Evolutionary conservation across 2,329 filamentous ascomycete genomes (phyloP), one percentile per base, ranked within the genome.

Genomic region (Xylaria sp.): DNA sequence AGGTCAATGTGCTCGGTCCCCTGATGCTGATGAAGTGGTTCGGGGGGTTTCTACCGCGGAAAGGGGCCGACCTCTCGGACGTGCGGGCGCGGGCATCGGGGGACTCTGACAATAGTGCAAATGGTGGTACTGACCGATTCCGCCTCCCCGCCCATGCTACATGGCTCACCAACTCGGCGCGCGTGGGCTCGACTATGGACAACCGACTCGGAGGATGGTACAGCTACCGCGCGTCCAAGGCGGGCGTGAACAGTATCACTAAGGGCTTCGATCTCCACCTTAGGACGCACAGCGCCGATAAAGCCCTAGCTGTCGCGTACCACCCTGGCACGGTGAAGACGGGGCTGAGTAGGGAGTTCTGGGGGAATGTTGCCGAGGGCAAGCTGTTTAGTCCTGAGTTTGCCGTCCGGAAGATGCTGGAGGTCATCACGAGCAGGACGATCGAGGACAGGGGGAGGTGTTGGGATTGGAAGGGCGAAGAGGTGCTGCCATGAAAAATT

Each of bases 281-380:
- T 36, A 79, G 79, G 42, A 82, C 85, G 3, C 83, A 85, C 50
- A 85, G 86, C 67, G 88, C 85, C 0, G 85, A 86, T 0, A 88
- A 87, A 60, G 92, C 91, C 0, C 83, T 93, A 71, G 88, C 89
- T 0, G 81, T 97, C 11, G 86, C 86, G 9, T 85, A 96, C 75
- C 93, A 96, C 79, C 93, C 93, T 0, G 93, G 93, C 2, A 96
- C 93, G 0, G 92, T 96, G 57, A 89, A 86, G 81, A 96, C 93
- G 59, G 89, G 86, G 9, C 81, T 97, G 69, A 93, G 89, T 70
- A 85, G 83, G 74, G 89, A 89, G 51, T 96, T 92, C 76, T 95
- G 92, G 92, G 82, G 76, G 0, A 87, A 84, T 48, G 89, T 91
- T 50, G 83, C 83, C 54, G 83, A 86, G 72, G 83, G 76, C 1